phyloP scores from a whole-genome alignment of 2,329 filamentous ascomycete species.

The Beauveria sp. region DNA sequence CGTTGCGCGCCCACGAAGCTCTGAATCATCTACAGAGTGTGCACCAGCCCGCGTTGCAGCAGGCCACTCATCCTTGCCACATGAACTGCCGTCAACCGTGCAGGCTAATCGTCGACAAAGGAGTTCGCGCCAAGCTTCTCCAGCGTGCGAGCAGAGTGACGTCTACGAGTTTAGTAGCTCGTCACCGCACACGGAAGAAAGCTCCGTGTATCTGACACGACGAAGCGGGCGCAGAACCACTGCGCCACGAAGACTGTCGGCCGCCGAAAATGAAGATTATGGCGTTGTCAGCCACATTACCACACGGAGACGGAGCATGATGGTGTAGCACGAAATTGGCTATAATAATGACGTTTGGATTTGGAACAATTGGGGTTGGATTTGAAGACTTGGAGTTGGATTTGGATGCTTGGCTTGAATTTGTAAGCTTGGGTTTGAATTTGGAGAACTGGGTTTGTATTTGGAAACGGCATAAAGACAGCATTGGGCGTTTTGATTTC shows the following conservation, averaged over 20 bases:
- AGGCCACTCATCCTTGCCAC: not conserved
- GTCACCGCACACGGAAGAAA: slow-evolving; percentile 29
- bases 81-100: not conserved
- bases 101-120: not conserved
- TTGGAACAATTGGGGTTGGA: not conserved
- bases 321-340: slow-evolving; percentile 34
- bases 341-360: slow-evolving; percentile 5
- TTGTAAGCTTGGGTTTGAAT: not conserved
- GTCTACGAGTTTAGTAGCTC: slow-evolving; percentile 48
- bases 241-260: slow-evolving; percentile 31
- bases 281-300: slow-evolving; percentile 18
- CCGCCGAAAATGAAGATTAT: slow-evolving; percentile 28
- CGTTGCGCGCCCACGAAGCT: not conserved
- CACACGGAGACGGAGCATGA: slow-evolving; percentile 50
- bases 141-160: slow-evolving; percentile 24
- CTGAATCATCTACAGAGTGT: not conserved
- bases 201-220: slow-evolving; percentile 18
- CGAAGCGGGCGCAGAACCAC: slow-evolving; percentile 25
- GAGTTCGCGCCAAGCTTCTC: not conserved
- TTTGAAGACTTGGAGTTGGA: no score
- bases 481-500: slow-evolving; percentile 1
- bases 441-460: slow-evolving; percentile 6
- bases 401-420: no score
- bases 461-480: slow-evolving; percentile 5
- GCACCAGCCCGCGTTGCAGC: not conserved